phyloP scores from a whole-genome alignment of 2,329 filamentous ascomycete genomes.

The Microcyclosporella mali region DNA sequence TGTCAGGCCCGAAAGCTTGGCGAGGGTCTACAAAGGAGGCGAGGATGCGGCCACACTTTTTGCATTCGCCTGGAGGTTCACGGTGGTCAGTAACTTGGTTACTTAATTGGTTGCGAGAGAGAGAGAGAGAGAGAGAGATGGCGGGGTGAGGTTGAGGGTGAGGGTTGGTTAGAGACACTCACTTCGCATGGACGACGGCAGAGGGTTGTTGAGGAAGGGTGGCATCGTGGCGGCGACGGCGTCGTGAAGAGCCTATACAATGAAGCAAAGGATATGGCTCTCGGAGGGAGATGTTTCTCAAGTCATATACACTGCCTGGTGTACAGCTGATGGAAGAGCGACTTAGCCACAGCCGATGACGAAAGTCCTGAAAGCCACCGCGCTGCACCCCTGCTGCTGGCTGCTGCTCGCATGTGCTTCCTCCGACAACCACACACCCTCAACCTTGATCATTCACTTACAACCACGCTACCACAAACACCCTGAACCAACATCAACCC shows the following conservation, averaged over 20 bases:
- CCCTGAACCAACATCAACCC: too few species aligned
- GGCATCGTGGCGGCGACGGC: background rate
- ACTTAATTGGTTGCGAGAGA: conserved; percentile 2
- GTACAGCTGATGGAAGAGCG: too few species aligned
- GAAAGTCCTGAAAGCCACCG: background rate
- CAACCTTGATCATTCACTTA: background rate
- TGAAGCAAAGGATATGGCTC: too few species aligned
- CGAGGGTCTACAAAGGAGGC: conserved; percentile 89
- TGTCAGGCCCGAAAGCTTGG: conserved; percentile 91
- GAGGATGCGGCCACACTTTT: conserved; percentile 93
- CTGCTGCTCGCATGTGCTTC: background rate
- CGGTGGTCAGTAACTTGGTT: background rate
- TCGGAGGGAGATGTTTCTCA: too few species aligned
- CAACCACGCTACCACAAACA: too few species aligned
- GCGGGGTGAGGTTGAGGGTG: background rate
- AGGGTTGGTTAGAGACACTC: conserved; percentile 24
- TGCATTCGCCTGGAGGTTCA: conserved; percentile 98
- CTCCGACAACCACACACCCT: background rate
- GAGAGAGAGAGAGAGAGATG: too few species aligned
- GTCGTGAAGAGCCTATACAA: too few species aligned
- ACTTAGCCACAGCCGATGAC: background rate
- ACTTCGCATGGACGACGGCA: conserved; percentile 50
- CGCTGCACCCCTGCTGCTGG: too few species aligned
- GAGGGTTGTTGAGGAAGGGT: conserved; percentile 49
- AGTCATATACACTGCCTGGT: too few species aligned